Evolutionary conservation across 2,329 filamentous ascomycete species (phyloP).

Genomic region (Pestalotiopsis sp.): DNA sequence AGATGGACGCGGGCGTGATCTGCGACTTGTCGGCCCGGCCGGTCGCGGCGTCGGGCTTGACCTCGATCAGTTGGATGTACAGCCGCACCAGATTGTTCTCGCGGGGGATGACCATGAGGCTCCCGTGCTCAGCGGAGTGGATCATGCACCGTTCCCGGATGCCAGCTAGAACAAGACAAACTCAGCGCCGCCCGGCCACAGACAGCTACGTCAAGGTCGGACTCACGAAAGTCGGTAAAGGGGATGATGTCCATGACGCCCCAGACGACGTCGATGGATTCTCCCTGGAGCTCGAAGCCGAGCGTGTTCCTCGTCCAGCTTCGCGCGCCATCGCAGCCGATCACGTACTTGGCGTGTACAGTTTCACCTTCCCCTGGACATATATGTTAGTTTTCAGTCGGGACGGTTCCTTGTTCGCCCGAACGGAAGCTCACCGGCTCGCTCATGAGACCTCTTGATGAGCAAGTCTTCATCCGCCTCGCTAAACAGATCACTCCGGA

Average conservation of each 20-base stretch:
- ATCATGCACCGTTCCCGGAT: slow-evolving; percentile 56
- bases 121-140: slow-evolving; percentile 51
- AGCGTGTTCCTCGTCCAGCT: slow-evolving; percentile 24
- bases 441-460: slow-evolving; percentile 26
- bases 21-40: slow-evolving; percentile 49
- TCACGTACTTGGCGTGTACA: slow-evolving; percentile 32
- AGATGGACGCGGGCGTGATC: slow-evolving; percentile 59
- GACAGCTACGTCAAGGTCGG: too few species aligned
- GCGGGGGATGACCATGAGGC: slow-evolving; percentile 60
- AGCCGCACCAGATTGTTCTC: slow-evolving; percentile 60
- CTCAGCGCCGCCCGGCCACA: slow-evolving; percentile 1
- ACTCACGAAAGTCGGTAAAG: slow-evolving; percentile 45
- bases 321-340: slow-evolving; percentile 25
- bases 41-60: slow-evolving; percentile 20
- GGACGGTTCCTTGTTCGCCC: not conserved
- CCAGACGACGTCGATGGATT: slow-evolving; percentile 51
- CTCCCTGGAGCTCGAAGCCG: slow-evolving; percentile 50
- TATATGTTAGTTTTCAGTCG: not conserved
- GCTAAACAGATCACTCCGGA: slow-evolving; percentile 56
- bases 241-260: slow-evolving; percentile 38
- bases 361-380: slow-evolving; percentile 25
- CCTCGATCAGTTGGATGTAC: slow-evolving; percentile 56
- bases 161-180: slow-evolving; percentile 34
- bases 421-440: not conserved
- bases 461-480: slow-evolving; percentile 60